phyloP scores from a whole-genome alignment of 2,329 filamentous ascomycete genomes.

The Thielaviopsis musarum region DNA sequence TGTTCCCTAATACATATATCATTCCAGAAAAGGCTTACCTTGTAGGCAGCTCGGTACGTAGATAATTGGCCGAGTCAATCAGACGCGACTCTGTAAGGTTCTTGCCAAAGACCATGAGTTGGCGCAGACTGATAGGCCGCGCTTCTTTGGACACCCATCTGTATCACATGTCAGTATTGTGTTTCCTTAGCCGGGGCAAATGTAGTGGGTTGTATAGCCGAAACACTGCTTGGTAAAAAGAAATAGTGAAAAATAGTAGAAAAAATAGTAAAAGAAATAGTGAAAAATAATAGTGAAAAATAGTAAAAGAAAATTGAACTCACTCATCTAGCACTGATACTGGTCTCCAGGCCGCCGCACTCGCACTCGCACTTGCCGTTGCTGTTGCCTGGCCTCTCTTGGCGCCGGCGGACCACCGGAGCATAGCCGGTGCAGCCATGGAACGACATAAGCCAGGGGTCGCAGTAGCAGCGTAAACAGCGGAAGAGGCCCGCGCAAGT shows the following conservation, averaged over 20 bases:
- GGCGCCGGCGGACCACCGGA: background rate
- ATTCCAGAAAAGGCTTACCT: conserved; percentile 30
- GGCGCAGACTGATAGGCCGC: conserved; percentile 85
- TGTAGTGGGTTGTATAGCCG: no score
- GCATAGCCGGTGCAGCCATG: background rate
- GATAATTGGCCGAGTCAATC: conserved; percentile 92
- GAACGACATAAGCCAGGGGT: background rate
- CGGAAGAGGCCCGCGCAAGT: background rate
- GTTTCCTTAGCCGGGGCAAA: background rate
- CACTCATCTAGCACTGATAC: conserved; percentile 50
- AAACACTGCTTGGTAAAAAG: background rate
- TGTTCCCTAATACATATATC: background rate
- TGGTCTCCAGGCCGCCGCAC: conserved; percentile 38
- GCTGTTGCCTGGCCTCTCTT: background rate
- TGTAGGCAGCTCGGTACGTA: conserved; percentile 82
- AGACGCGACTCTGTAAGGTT: conserved; percentile 80
- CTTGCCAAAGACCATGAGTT: conserved; percentile 92
- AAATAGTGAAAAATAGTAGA: background rate
- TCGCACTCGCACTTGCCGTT: conserved; percentile 10
- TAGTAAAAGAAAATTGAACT: conserved; percentile 15
- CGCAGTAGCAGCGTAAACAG: background rate
- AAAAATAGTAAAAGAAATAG: background rate
- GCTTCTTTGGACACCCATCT: conserved; percentile 91
- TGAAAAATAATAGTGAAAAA: background rate
- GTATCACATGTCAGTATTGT: conserved; percentile 14